phyloP scores from a whole-genome alignment of 1,139 yeast species.

The Meyerozyma smithsonii region DNA sequence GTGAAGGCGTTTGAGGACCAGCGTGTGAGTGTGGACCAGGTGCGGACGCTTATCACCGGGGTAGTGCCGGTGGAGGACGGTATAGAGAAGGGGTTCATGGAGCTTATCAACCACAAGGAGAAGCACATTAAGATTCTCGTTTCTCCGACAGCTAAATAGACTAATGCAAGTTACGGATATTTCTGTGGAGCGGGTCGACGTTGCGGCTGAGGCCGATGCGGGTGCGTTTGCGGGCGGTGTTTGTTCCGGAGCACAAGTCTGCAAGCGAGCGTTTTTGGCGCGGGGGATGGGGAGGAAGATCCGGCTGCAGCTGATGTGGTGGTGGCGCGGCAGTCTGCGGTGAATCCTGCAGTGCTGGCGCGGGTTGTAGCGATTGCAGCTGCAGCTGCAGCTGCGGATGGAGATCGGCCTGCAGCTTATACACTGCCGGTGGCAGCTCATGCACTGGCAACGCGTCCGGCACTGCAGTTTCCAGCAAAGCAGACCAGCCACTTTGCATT shows the following conservation, averaged over 20 bases:
- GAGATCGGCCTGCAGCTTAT: too few species aligned
- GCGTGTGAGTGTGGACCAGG: slow-evolving; percentile 31
- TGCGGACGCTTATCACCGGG: slow-evolving; percentile 38
- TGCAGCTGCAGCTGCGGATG: too few species aligned
- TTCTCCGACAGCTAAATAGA: slow-evolving; percentile 22
- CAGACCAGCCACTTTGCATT: too few species aligned
- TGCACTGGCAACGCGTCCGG: too few species aligned
- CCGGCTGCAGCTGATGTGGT: background rate
- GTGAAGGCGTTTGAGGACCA: slow-evolving; percentile 40
- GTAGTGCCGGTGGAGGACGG: slow-evolving; percentile 37
- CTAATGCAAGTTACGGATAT: background rate
- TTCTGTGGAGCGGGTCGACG: slow-evolving; percentile 2
- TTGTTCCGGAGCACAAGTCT: background rate
- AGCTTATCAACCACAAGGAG: slow-evolving; percentile 38
- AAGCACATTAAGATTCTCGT: slow-evolving; percentile 42
- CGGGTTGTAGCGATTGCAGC: too few species aligned
- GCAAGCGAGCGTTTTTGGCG: background rate
- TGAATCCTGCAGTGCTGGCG: too few species aligned
- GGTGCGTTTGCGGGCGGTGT: background rate
- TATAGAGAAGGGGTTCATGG: slow-evolving; percentile 39
- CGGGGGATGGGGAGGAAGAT: background rate
- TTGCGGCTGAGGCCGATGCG: slow-evolving; percentile 1
- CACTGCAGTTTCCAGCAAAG: too few species aligned
- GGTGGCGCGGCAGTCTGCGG: too few species aligned
- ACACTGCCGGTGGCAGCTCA: too few species aligned